A percentile compares a stretch with the other conserved stretches of the same genome.
Conservation (phyloP, 2,329 filamentous ascomycete genomes). For the Pseudogymnoascus sp. region DNA sequence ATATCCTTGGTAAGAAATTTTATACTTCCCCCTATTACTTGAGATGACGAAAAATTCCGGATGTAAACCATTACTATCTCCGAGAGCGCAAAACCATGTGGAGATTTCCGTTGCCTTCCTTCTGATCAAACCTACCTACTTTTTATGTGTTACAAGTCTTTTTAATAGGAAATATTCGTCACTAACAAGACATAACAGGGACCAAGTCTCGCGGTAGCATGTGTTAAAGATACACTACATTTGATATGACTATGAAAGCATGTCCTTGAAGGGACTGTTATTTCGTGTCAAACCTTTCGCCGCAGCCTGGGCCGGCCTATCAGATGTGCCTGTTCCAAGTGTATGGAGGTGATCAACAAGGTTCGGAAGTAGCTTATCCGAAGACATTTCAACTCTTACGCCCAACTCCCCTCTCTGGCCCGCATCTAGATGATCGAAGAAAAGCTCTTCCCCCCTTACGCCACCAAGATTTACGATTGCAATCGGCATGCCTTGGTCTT, state of each 20-base stretch:
- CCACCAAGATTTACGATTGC: conserved; percentile 84
- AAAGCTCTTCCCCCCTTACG: conserved; percentile 67
- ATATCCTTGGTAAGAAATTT: neutral
- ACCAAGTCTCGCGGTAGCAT: neutral
- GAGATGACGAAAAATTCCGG: conserved; percentile 91
- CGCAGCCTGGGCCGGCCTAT: conserved; percentile 16
- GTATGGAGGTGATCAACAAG: conserved; percentile 46
- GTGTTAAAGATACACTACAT: conserved; percentile 10
- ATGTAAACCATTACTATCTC: conserved; percentile 82
- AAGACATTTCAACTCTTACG: conserved; percentile 51
- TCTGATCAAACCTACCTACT: conserved; percentile 56
- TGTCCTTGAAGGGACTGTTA: conserved; percentile 46
- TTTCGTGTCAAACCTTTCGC: conserved; percentile 23
- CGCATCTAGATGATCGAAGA: conserved; percentile 53
- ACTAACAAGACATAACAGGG: neutral
- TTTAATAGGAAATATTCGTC: neutral
- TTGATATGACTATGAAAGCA: conserved; percentile 43
- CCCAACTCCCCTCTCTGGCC: conserved; percentile 44
- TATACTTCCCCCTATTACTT: conserved; percentile 22
- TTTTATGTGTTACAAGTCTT: neutral
- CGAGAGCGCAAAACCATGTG: conserved; percentile 94
- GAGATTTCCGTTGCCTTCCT: conserved; percentile 99
- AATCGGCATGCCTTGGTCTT: conserved; percentile 75
- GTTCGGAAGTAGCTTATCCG: conserved; percentile 49
- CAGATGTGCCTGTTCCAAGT: conserved; percentile 15